These are phyloP conservation scores for Pestalotiopsis sp. DNA, from an alignment of 2,329 filamentous ascomycete species.

Conservation along the genomic window DNA sequence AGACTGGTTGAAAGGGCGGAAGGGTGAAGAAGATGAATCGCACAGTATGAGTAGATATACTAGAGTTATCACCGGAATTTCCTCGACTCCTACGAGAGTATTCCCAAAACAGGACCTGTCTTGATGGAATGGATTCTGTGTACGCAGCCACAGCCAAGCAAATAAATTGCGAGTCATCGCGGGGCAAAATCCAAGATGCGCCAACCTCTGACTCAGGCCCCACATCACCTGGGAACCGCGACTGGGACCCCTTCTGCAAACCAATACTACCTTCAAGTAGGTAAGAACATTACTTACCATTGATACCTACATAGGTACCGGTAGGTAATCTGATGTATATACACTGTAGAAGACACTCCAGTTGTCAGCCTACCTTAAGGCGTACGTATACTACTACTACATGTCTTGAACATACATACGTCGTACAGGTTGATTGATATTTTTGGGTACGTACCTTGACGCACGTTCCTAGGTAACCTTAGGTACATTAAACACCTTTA, in stretches of 20 bases:
- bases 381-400: no score
- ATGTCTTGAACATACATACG: no score
- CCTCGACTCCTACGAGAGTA: neutral
- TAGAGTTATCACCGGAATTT: neutral
- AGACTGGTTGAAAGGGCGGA: neutral
- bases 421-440: no score
- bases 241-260: neutral
- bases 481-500: no score
- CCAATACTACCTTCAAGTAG: no score
- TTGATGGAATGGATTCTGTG: neutral
- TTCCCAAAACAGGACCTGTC: neutral
- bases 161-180: slow-evolving; percentile 13
- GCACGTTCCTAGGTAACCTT: no score
- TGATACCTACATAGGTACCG: no score
- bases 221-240: slow-evolving; percentile 1
- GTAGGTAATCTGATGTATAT: no score
- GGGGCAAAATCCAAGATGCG: slow-evolving; percentile 11
- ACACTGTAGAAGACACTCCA: no score
- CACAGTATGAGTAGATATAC: neutral
- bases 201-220: slow-evolving; percentile 15
- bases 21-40: neutral
- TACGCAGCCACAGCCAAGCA: neutral
- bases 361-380: no score
- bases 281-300: no score
- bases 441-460: no score